Conservation (phyloP, 1,139 yeast species). For the Yamadazyma dushanensis region DNA sequence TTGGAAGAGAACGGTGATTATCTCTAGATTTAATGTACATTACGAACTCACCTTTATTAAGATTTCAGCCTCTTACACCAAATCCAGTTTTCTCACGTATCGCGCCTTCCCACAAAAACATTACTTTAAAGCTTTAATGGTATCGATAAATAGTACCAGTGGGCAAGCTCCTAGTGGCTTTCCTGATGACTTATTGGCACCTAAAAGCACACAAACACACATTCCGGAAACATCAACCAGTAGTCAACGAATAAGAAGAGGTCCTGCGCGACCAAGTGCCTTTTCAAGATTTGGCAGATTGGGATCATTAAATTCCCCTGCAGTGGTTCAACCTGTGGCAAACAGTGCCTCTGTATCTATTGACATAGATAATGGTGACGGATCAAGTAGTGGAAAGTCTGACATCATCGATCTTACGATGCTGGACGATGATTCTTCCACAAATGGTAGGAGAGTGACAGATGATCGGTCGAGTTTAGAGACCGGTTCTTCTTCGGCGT, state of each 20-base stretch:
- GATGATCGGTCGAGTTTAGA: too few relatives aligned
- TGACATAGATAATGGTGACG: too few relatives aligned
- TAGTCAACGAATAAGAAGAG: not conserved
- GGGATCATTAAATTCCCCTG: not conserved
- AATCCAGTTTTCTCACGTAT: too few relatives aligned
- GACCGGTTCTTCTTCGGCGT: too few relatives aligned
- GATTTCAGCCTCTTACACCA: too few relatives aligned
- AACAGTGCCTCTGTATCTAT: not conserved
- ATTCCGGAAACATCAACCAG: not conserved
- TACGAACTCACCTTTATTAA: not conserved
- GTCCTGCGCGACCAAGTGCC: conserved; percentile 1
- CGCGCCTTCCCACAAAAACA: too few relatives aligned
- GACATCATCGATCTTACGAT: not conserved
- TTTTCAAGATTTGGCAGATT: not conserved
- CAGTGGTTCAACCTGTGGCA: too few relatives aligned
- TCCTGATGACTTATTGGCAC: too few relatives aligned
- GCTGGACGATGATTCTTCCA: not conserved
- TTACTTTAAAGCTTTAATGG: too few relatives aligned
- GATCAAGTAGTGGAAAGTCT: not conserved
- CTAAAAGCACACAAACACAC: not conserved
- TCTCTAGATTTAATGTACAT: conserved; percentile 17
- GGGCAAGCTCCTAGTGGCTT: too few relatives aligned
- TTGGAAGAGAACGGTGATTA: conserved; percentile 54
- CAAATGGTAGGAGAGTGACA: too few relatives aligned
- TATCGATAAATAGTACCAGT: too few relatives aligned